These are phyloP conservation scores for Aspergillus fischeri DNA, from an alignment of 2,329 filamentous ascomycete species.

Conservation along the genomic window DNA sequence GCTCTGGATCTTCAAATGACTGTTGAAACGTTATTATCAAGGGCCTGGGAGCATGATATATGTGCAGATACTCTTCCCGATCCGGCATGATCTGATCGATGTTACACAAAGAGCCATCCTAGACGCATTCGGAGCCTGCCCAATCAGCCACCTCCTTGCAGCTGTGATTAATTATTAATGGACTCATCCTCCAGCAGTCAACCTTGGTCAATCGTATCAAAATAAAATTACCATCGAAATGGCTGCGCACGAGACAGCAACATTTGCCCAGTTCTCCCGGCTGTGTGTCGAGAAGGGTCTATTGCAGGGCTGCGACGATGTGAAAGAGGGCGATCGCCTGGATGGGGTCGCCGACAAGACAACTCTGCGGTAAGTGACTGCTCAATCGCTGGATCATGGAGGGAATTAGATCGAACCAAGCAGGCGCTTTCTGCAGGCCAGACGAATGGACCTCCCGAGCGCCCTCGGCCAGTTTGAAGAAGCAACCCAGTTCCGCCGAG, in stretches of 20 bases:
- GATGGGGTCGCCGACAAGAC: conserved; percentile 16
- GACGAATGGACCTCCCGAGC: conserved; percentile 5
- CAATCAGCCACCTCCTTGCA: not conserved
- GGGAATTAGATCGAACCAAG: not conserved
- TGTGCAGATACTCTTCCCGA: not conserved
- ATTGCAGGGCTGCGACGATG: conserved; percentile 6
- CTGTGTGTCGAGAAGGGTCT: conserved; percentile 7
- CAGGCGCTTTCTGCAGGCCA: conserved; percentile 19
- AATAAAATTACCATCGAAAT: not conserved
- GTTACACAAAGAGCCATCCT: not conserved
- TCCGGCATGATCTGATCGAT: not conserved
- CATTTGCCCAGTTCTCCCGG: not conserved
- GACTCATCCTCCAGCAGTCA: not conserved
- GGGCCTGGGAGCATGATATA: too few relatives aligned
- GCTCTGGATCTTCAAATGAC: too few relatives aligned
- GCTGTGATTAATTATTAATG: not conserved
- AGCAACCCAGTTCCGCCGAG: conserved; percentile 9
- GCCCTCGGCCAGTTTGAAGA: conserved; percentile 16
- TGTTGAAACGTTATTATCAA: too few relatives aligned
- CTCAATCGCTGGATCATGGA: too few relatives aligned
- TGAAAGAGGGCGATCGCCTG: conserved; percentile 8
- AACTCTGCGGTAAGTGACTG: conserved; percentile 12
- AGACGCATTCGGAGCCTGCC: not conserved
- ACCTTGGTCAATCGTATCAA: not conserved
- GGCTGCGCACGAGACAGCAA: not conserved